These are phyloP conservation scores for Gardenia jasminoides DNA, from an alignment of 257 asterid species.

Conservation along the genomic window DNA sequence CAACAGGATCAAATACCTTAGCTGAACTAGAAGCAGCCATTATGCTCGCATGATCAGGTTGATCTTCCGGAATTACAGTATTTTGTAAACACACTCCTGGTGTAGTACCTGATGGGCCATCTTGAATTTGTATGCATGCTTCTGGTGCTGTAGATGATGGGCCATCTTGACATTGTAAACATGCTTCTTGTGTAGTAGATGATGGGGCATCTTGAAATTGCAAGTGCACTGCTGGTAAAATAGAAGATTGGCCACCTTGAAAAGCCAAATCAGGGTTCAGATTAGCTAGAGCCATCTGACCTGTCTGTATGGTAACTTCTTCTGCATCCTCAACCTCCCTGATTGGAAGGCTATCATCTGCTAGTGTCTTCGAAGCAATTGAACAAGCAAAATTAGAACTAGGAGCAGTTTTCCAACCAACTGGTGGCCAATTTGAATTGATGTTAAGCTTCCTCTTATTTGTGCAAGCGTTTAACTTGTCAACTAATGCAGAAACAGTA, in stretches of 20 bases:
- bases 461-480: conserved; percentile 30
- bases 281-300: conserved; percentile 25
- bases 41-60: conserved; percentile 24
- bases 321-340: conserved; percentile 23
- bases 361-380: conserved; percentile 26
- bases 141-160: background rate
- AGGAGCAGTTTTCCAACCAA: conserved; percentile 70
- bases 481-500: conserved; percentile 21
- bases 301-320: conserved; percentile 19
- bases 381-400: conserved; percentile 37
- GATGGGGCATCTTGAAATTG: background rate
- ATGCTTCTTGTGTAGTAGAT: conserved; percentile 9
- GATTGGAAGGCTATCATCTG: conserved; percentile 20
- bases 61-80: conserved; percentile 30
- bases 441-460: conserved; percentile 32
- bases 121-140: conserved; percentile 21
- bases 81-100: conserved; percentile 23
- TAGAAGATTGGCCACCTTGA: conserved; percentile 28
- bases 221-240: background rate
- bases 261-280: conserved; percentile 24
- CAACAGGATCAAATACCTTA: conserved; percentile 28
- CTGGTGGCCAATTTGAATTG: conserved; percentile 74
- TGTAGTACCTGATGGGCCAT: background rate
- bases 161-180: conserved; percentile 5
- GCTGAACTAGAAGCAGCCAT: conserved; percentile 25